Percentiles rank a stretch among this genome's conserved stretches.
These are phyloP conservation scores for Myriosclerotinia scirpicola DNA, from an alignment of 2,329 filamentous ascomycete genomes.

Conservation along the genomic window DNA sequence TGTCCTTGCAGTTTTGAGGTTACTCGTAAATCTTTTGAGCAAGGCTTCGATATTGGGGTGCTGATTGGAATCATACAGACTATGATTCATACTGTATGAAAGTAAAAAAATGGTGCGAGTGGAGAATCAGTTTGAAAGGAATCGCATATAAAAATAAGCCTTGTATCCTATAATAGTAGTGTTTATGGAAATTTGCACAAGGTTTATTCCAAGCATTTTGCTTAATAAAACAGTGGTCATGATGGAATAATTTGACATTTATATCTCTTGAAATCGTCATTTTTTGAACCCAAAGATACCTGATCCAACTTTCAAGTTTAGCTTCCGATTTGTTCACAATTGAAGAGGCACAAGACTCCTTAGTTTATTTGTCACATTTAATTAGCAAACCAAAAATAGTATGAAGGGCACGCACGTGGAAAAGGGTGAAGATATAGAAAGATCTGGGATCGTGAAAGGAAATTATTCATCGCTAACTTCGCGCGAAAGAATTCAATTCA, in stretches of 20 bases:
- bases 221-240: slow-evolving; percentile 17
- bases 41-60: slow-evolving; percentile 1
- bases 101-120: background rate
- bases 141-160: slow-evolving; percentile 9
- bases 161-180: slow-evolving; percentile 1
- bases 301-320: slow-evolving; percentile 1
- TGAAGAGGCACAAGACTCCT: slow-evolving; percentile 1
- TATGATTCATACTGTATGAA: too few species aligned
- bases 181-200: slow-evolving; percentile 11
- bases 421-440: slow-evolving; percentile 6
- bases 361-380: slow-evolving; percentile 11
- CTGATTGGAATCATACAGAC: slow-evolving; percentile 11
- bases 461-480: slow-evolving; percentile 24
- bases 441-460: slow-evolving; percentile 9
- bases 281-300: slow-evolving; percentile 8
- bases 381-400: background rate
- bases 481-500: slow-evolving; percentile 9
- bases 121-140: background rate
- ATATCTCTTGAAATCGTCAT: slow-evolving; percentile 6
- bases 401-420: slow-evolving; percentile 21
- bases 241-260: background rate
- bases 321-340: slow-evolving; percentile 6
- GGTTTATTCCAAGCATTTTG: background rate
- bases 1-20: slow-evolving; percentile 15
- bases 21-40: slow-evolving; percentile 3